Base-by-base conservation (phyloP, 1,139 yeast species). In the Saccharomyces uvarum region DNA sequence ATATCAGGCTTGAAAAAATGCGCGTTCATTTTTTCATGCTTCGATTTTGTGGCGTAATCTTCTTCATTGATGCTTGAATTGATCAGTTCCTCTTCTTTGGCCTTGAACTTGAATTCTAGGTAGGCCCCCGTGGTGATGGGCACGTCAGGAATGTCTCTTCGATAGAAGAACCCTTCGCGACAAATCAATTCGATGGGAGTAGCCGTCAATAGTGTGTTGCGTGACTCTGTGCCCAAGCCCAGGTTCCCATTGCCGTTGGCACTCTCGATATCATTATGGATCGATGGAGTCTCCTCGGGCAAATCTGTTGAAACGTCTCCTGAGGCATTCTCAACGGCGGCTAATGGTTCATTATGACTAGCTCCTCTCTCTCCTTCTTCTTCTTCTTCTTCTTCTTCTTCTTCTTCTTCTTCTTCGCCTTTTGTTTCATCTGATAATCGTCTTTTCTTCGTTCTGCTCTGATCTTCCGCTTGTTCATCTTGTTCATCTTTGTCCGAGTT, bases 71-170 rank as follows among this genome's bases (percentile, higher is more conserved):
- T 56, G 19, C 59, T 63, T 26, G 63, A 52, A 28, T 57, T 57
- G 4, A 63, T 51, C 49, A 67, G 53, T 51, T 67, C 70, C 4
- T 65, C 64, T 53, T 65, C 67, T 51, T 67, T 67, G 6, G 65
- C 55, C 52, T 61, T 60, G 56, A 66, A 68, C 53, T 67, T 67
- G 51, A 60, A 63, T 44, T 63, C 63, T 49, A 68, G 54, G 53
- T 67, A 68, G 3, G 58, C 55, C 4, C 71, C 71, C 6, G 68
- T 63, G 2, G 68, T 62, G 11, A 68, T 67, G 31, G 71, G 70
- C 4, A 54, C 56, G 26, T 60, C 53, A 28, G 66, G 64, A 14
- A 56, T 56, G 49, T 61, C 59, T 42, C 65, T 61, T 6, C 61
- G 61, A 52, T 65, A 68, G 53, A 68, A 68, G 49, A 64, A 65